Conservation (phyloP, 1,284 basidiomycete species). For the Veloboletus limbatus region DNA sequence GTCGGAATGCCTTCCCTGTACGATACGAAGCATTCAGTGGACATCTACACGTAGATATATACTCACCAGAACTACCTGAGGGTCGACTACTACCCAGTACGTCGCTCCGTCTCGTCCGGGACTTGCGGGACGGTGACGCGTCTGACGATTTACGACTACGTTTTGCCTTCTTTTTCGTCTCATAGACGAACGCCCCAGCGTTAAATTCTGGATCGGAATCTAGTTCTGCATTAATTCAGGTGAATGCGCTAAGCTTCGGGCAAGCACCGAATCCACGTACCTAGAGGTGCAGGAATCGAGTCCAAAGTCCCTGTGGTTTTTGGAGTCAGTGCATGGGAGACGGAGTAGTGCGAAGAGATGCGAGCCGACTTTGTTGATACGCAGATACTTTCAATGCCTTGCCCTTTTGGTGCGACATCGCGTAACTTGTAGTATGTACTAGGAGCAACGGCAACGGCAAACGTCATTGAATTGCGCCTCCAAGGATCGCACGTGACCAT, state of each 20-base stretch:
- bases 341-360: no score
- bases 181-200: conserved; percentile 41
- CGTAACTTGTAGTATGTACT: not conserved
- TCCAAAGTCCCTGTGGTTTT: conserved; percentile 22
- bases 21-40: not conserved
- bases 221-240: conserved; percentile 19
- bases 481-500: conserved; percentile 16
- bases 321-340: no score
- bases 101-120: conserved; percentile 11
- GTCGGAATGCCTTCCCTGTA: conserved; percentile 3
- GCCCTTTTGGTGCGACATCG: conserved; percentile 20
- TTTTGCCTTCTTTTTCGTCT: conserved; percentile 35
- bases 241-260: not conserved
- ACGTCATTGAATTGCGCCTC: not conserved
- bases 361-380: conserved; percentile 23
- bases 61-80: conserved; percentile 16
- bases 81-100: conserved; percentile 5
- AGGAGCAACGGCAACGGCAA: not conserved
- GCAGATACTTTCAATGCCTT: conserved; percentile 15
- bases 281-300: conserved; percentile 33
- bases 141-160: conserved; percentile 14
- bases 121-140: conserved; percentile 17
- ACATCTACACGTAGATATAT: not conserved
- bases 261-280: conserved; percentile 8
- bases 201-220: conserved; percentile 61